phyloP scores from a whole-genome alignment of 768 basidiomycete species.

The Hygrocybe punicea region DNA sequence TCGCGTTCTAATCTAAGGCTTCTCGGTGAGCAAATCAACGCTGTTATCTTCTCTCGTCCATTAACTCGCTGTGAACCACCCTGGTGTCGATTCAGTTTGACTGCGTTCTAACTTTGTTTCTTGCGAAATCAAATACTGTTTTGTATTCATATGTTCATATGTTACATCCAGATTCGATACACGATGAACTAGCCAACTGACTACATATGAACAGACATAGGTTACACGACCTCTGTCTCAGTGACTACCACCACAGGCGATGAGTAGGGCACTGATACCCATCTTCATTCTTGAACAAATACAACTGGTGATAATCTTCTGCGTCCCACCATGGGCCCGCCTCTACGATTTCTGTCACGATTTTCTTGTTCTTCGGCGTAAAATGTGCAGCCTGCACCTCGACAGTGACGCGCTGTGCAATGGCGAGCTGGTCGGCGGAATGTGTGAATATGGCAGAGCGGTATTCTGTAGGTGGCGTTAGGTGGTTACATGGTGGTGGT shows the following conservation, averaged over 20 bases:
- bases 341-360: slow-evolving; percentile 70
- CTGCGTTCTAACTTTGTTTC: too few relatives aligned
- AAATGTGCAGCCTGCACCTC: slow-evolving; percentile 86
- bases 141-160: background rate
- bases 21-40: too few relatives aligned
- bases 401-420: slow-evolving; percentile 72
- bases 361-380: slow-evolving; percentile 63
- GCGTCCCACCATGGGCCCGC: slow-evolving; percentile 80
- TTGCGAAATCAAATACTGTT: too few relatives aligned
- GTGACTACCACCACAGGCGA: slow-evolving; percentile 66
- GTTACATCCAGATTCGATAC: background rate
- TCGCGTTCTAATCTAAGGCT: too few relatives aligned
- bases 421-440: slow-evolving; percentile 63
- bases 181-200: too few relatives aligned
- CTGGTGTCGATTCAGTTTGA: too few relatives aligned
- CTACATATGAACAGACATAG: background rate
- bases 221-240: background rate
- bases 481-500: background rate
- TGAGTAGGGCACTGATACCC: slow-evolving; percentile 95
- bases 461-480: slow-evolving; percentile 56
- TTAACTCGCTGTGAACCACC: too few relatives aligned
- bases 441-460: slow-evolving; percentile 89
- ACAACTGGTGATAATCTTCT: slow-evolving; percentile 81
- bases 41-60: too few relatives aligned
- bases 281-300: slow-evolving; percentile 75